These are phyloP conservation scores for Zygosaccharomyces sapae DNA, from an alignment of 1,139 yeast genomes.

Conservation along the genomic window DNA sequence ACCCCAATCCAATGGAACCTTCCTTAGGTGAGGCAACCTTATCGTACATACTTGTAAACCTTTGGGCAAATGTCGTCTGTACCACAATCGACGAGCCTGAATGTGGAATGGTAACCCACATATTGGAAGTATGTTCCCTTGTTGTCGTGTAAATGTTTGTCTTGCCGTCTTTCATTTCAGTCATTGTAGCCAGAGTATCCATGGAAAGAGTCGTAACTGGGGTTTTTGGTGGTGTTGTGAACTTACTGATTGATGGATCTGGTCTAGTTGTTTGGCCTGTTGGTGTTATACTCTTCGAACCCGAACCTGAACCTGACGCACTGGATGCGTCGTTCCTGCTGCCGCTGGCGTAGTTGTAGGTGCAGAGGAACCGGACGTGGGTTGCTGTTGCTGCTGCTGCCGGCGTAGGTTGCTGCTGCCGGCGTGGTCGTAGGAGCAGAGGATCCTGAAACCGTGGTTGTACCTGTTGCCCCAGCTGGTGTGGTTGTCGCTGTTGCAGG, in stretches of 20 bases:
- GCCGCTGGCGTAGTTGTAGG: conserved; percentile 5
- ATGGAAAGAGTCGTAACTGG: conserved; percentile 30
- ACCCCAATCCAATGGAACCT: conserved; percentile 42
- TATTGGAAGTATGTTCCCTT: conserved; percentile 32
- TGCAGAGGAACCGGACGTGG: conserved; percentile 13
- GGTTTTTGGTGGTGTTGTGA: conserved; percentile 26
- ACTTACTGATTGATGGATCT: conserved; percentile 28
- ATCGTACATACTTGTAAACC: conserved; percentile 36
- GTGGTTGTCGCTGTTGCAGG: too few relatives aligned
- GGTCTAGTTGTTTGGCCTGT: conserved; percentile 19
- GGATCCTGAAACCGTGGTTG: background rate
- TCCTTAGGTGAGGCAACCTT: conserved; percentile 34
- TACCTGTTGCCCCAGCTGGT: too few relatives aligned
- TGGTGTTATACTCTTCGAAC: conserved; percentile 8
- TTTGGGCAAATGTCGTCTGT: conserved; percentile 40
- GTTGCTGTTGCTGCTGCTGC: too few relatives aligned
- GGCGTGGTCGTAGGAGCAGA: too few relatives aligned
- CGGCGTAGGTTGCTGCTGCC: too few relatives aligned
- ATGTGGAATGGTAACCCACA: conserved; percentile 42
- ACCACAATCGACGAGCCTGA: conserved; percentile 34
- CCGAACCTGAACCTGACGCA: conserved; percentile 7
- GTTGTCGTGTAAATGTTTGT: conserved; percentile 32
- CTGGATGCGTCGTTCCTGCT: too few relatives aligned
- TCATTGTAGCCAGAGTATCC: conserved; percentile 29
- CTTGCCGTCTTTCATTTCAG: conserved; percentile 25